phyloP scores from a whole-genome alignment of 208 protist genomes.

The Leishmania arabica region DNA sequence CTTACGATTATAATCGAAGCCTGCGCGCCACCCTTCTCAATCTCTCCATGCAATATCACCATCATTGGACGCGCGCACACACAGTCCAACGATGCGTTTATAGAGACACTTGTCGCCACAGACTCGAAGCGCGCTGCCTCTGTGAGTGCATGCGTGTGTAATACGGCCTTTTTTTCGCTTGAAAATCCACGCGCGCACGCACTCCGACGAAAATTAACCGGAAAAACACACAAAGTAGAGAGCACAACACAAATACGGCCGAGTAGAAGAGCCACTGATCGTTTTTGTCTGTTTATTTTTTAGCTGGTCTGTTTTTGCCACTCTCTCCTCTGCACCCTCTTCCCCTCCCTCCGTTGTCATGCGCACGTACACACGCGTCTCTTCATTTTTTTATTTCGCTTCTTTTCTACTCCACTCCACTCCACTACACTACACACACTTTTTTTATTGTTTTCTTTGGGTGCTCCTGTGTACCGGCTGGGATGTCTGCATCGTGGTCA shows the following conservation, averaged over 20 bases:
- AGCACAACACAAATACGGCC: not conserved
- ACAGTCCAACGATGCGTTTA: not conserved
- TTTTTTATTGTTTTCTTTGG: too few relatives aligned
- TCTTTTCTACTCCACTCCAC: not conserved
- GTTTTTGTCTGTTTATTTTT: not conserved
- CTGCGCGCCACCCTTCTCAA: not conserved
- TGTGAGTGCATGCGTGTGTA: not conserved
- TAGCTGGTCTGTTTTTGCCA: not conserved
- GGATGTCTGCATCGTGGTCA: not conserved
- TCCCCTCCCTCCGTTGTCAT: not conserved
- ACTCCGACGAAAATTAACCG: not conserved
- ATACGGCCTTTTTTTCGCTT: not conserved
- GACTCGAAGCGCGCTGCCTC: not conserved
- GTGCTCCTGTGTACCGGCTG: not conserved
- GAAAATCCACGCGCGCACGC: not conserved
- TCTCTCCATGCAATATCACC: conserved; percentile 4
- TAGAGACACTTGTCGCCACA: not conserved
- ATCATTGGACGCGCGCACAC: not conserved
- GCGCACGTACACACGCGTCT: not conserved
- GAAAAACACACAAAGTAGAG: not conserved
- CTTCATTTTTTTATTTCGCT: not conserved
- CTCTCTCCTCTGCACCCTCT: conserved; percentile 10
- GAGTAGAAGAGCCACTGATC: not conserved
- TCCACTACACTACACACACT: too few relatives aligned
- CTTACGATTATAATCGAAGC: conserved; percentile 7